Base-by-base conservation (phyloP, 2,329 filamentous ascomycete genomes). In the Colletotrichum musicola region DNA sequence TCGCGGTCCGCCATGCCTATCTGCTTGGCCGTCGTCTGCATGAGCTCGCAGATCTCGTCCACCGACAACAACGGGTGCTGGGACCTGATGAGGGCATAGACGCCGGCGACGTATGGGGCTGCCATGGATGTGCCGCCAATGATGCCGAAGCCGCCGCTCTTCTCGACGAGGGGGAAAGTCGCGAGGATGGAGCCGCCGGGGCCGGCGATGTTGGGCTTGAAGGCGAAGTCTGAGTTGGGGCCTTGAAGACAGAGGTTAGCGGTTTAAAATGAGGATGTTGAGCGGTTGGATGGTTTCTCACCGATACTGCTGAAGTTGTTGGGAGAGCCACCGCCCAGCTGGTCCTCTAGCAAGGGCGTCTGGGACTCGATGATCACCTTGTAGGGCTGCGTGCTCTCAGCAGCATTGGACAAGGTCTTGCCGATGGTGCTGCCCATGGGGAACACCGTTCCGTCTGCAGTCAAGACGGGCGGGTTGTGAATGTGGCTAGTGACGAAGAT, bases 41-140 rank as follows among this genome's bases (percentile, higher is more conserved):
- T 70, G 6, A 75, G 71, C 14, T 72, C 64, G 20, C 74, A 60
- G 30, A 81, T 75, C 50, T 80, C 73, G 1, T 69, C 58, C 2
- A 76, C 64, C 0, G 72, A 75, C 4, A 75, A 56, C 6, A 70
- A 50, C 0, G 77, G 78, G 50, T 73, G 73, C 35, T 74, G 74
- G 2, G 74, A 78, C 61, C 79, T 81, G 9, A 81, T 70, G 6
- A 81, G 73, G 7, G 79, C 79, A 38, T 77, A 79, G 3, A 73
- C 75, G 5, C 74, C 78, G 18, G 77, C 72, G 0, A 77, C 65
- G 55, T 75, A 80, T 0, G 79, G 79, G 0, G 78, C 76, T 1
- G 79, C 75, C 79, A 81, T 81, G 3, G 77, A 79, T 1, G 79
- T 81, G 1, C 78, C 79, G 1, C 74, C 76, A 18, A 80, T 71